Base-by-base conservation (phyloP, 2,329 filamentous ascomycete species). In the Penicillium sp. region DNA sequence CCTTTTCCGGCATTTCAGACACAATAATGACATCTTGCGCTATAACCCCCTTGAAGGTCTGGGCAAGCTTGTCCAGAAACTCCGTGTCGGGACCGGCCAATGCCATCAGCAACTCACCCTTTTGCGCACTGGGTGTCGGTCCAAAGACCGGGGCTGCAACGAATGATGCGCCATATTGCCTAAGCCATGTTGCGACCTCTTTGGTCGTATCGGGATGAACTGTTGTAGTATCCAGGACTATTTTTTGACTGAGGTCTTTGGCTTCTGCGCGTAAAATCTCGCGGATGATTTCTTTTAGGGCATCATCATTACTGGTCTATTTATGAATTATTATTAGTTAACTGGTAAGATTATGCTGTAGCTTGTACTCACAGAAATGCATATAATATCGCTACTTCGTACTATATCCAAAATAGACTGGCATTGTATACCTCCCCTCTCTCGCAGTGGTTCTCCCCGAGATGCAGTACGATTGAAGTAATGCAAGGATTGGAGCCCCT, bases 151-250 rank as follows among this genome's bases (percentile, higher is more conserved):
- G 59, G 18, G 59, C 59, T 58, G 24, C 18, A 18, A 45, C 24
- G 28, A 14, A 46, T 16, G 14, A 11, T 54, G 18, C 56, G 21
- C 46, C 35, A 49, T 20, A 35, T 6, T 42, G 38, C 23, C 42
- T 54, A 3, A 61, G 8, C 24, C 20, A 54, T 18, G 45, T 42
- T 23, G 40, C 23, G 20, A 48, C 46, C 12, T 52, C 23, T 49
- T 52, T 59, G 3, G 53, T 57, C 2, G 50, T 61, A 47, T 52
- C 55, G 5, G 59, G 50, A 46, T 61, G 57, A 5, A 61, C 57
- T 11, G 59, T 61, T 21, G 59, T 61, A 5, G 59, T 61, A 20
- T 61, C 59, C 40, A 59, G 50, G 18, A 61, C 45, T 28, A 55
- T 21, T 23, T 61, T 61, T 12, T 26, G 33, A 5, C 30, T 21